Evolutionary conservation across 169 alveolate genomes (phyloP), one percentile per base, ranked within the genome.

Genomic region (Ichthyophthirius multifiliis): DNA sequence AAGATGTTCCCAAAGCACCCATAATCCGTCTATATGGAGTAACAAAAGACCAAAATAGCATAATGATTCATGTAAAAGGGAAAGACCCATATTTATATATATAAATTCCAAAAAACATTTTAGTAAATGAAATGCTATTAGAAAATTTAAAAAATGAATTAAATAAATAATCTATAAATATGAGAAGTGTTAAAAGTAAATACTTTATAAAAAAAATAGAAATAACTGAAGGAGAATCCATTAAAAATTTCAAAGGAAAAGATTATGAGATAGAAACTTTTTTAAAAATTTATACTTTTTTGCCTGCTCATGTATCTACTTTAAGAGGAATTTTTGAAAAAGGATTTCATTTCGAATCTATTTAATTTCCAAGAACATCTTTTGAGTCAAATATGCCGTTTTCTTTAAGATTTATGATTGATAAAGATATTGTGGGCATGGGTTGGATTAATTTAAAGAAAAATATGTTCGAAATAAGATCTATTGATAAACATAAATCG

Each of bases 361-460:
- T 82, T 23, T 41, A 27, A 43, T 80, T 88, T 55, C 85, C 87
- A 0, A 55, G 75, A 9, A 46, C 80, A 35, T 92, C 99, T 39
- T 98, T 89, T 86, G 99, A 98, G 90, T 97, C 99, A 4, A 98
- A 98, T 76, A 92, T 98, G 43, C 99, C 99, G 31, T 98, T 96
- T 84, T 97, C 97, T 30, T 89, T 98, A 31, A 90, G 99, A 65
- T 98, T 91, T 85, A 94, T 98, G 97, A 96, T 98, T 37, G 99
- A 98, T 84, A 82, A 91, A 20, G 95, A 94, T 76, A 91, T 98
- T 15, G 97, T 97, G 15, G 99, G 99, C 35, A 98, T 99, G 94
- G 94, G 98, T 62, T 98, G 99, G 99, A 86, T 98, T 75, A 87
- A 89, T 82, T 65, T 96, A 35, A 76, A 84, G 64, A 67, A 41